Evolutionary conservation across 1,284 basidiomycete species (phyloP).

Genomic region (Rhodotorula sp.): DNA sequence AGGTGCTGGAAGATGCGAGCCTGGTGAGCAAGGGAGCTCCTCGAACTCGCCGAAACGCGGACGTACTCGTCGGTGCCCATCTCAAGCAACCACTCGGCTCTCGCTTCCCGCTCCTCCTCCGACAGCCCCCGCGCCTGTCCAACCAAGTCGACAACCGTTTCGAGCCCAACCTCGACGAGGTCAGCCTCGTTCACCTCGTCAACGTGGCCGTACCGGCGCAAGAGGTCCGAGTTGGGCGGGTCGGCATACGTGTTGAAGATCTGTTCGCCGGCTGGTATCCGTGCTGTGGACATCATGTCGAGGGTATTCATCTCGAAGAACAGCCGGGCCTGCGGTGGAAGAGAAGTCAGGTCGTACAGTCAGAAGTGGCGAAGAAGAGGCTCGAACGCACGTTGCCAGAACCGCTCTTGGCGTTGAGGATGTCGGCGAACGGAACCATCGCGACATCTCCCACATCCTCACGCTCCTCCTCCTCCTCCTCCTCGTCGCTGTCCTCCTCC

Average conservation of each 20-base stretch:
- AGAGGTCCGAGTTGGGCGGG: slow-evolving; percentile 88
- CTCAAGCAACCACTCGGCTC: slow-evolving; percentile 88
- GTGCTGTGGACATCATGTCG: slow-evolving; percentile 76
- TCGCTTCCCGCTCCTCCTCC: slow-evolving; percentile 53
- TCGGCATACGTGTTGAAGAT: slow-evolving; percentile 94
- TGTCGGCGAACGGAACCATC: slow-evolving; percentile 97
- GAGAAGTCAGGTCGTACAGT: not conserved
- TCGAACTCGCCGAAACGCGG: slow-evolving; percentile 6
- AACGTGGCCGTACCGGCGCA: slow-evolving; percentile 90
- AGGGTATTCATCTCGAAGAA: slow-evolving; percentile 73
- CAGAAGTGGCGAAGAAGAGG: no score
- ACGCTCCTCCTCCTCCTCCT: slow-evolving; percentile 61
- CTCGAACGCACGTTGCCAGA: slow-evolving; percentile 69
- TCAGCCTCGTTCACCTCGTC: slow-evolving; percentile 87
- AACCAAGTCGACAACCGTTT: slow-evolving; percentile 64
- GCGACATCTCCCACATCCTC: slow-evolving; percentile 64
- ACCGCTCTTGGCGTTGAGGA: slow-evolving; percentile 71
- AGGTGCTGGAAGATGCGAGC: slow-evolving; percentile 55
- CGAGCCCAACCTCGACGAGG: slow-evolving; percentile 78
- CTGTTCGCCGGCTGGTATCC: slow-evolving; percentile 77
- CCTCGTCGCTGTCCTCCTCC: slow-evolving; percentile 46
- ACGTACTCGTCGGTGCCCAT: slow-evolving; percentile 85
- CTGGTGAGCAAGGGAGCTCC: slow-evolving; percentile 9
- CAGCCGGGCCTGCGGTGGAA: slow-evolving; percentile 65
- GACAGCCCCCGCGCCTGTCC: slow-evolving; percentile 43